phyloP scores from a whole-genome alignment of 495 filamentous ascomycete species.

The Letharia columbiana region DNA sequence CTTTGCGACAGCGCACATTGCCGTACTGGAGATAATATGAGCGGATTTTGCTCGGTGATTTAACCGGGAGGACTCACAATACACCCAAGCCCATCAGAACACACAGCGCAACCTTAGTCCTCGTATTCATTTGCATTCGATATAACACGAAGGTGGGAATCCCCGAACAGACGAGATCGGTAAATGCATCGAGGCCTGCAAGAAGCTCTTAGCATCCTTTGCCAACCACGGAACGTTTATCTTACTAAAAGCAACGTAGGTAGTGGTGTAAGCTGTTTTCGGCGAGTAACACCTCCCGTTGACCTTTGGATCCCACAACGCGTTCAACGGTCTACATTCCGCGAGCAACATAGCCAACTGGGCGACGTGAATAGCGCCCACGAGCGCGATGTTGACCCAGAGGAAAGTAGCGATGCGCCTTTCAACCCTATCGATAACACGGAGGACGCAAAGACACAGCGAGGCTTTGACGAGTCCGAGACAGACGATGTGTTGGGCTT shows the following conservation, averaged over 20 bases:
- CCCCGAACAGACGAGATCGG: constrained; percentile 11
- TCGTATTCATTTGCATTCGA: constrained; percentile 12
- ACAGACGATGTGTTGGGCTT: constrained; percentile 8
- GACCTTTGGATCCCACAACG: constrained; percentile 4
- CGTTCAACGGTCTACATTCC: constrained; percentile 9
- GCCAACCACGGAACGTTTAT: neutral
- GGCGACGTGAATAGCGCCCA: constrained; percentile 1
- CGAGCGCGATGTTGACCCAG: constrained; percentile 1
- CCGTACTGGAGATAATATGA: neutral
- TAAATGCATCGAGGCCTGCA: constrained; percentile 8
- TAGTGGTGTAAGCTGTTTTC: neutral
- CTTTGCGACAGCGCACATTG: constrained; percentile 11
- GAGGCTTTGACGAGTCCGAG: constrained; percentile 14
- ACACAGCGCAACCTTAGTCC: constrained; percentile 13
- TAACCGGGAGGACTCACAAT: neutral
- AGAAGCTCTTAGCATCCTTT: neutral
- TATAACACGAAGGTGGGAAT: constrained; percentile 13
- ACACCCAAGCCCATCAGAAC: constrained; percentile 16
- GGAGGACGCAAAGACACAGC: constrained; percentile 9
- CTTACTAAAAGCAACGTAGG: constrained; percentile 1
- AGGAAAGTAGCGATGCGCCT: constrained; percentile 10
- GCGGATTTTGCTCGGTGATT: neutral
- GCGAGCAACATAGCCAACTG: constrained; percentile 11
- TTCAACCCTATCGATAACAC: constrained; percentile 7
- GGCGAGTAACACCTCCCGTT: constrained; percentile 1